phyloP scores from a whole-genome alignment of 2,329 filamentous ascomycete species.

The Penicillium sp. region DNA sequence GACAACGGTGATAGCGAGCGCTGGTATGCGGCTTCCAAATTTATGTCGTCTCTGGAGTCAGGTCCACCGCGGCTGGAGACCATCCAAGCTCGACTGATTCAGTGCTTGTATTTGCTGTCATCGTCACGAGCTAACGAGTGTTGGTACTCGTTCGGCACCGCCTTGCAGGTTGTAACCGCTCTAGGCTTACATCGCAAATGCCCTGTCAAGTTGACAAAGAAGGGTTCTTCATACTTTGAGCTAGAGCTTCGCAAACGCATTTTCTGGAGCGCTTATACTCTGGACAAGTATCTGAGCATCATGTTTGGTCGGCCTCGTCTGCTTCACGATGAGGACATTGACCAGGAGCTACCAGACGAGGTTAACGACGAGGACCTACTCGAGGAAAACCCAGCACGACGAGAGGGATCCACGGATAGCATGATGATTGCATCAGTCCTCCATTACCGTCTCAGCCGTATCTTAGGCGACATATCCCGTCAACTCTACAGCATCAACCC shows the following conservation, averaged over 20 bases:
- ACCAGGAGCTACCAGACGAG: constrained; percentile 54
- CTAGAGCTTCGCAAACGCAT: constrained; percentile 54
- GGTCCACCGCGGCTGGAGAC: constrained; percentile 54
- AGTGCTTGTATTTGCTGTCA: constrained; percentile 56
- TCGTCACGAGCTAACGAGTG: constrained; percentile 58
- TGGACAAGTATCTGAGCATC: constrained; percentile 62
- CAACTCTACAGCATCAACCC: constrained; percentile 39
- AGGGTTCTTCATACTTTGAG: constrained; percentile 32
- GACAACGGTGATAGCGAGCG: constrained; percentile 26
- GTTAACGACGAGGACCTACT: constrained; percentile 58
- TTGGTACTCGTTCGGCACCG: constrained; percentile 58
- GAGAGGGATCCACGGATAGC: constrained; percentile 34
- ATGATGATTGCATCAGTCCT: constrained; percentile 41
- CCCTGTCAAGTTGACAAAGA: constrained; percentile 27
- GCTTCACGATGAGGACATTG: constrained; percentile 61
- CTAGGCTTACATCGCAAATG: constrained; percentile 39
- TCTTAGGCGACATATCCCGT: constrained; percentile 48
- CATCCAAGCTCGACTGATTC: constrained; percentile 55
- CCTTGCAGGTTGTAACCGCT: constrained; percentile 51
- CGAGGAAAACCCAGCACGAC: constrained; percentile 34
- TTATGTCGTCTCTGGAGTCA: constrained; percentile 43
- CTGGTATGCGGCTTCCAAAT: constrained; percentile 39
- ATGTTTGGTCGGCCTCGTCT: constrained; percentile 58
- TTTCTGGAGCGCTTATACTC: constrained; percentile 60
- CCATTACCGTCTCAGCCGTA: constrained; percentile 47